phyloP scores from a whole-genome alignment of 208 protist species.

The Trypanosomatidae sp. region DNA sequence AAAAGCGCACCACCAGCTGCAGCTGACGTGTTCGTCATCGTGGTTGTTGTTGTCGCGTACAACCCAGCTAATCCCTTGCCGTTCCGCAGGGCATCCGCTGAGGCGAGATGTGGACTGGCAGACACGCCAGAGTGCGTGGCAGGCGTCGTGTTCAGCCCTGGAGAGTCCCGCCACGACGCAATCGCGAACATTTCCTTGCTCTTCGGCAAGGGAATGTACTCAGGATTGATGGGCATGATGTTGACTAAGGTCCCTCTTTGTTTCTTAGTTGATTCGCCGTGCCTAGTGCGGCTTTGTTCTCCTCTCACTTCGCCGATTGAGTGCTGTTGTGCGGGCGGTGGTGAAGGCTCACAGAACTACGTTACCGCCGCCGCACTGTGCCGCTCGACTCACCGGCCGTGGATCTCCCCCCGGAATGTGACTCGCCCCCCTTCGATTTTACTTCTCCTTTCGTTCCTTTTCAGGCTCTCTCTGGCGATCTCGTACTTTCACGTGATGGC shows the following conservation, averaged over 20 bases:
- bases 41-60: conserved; percentile 8
- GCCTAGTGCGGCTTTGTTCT: conserved; percentile 7
- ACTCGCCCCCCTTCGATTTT: background rate
- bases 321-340: background rate
- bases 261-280: conserved; percentile 4
- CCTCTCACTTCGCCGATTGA: conserved; percentile 3
- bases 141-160: conserved; percentile 18
- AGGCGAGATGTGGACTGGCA: conserved; percentile 9
- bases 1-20: conserved; percentile 5
- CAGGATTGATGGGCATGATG: conserved; percentile 51
- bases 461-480: background rate
- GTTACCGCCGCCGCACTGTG: background rate
- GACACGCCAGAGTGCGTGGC: conserved; percentile 10
- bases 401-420: background rate
- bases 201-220: conserved; percentile 81
- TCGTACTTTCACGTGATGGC: background rate
- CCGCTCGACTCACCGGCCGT: background rate
- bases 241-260: conserved; percentile 1
- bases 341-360: background rate
- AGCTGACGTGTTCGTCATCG: conserved; percentile 12
- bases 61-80: background rate
- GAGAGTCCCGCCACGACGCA: conserved; percentile 70
- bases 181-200: conserved; percentile 75
- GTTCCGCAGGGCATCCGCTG: conserved; percentile 19
- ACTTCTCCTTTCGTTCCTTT: background rate